Conservation (phyloP, 257 asterid species). For the Solanum bulbocastanum region DNA sequence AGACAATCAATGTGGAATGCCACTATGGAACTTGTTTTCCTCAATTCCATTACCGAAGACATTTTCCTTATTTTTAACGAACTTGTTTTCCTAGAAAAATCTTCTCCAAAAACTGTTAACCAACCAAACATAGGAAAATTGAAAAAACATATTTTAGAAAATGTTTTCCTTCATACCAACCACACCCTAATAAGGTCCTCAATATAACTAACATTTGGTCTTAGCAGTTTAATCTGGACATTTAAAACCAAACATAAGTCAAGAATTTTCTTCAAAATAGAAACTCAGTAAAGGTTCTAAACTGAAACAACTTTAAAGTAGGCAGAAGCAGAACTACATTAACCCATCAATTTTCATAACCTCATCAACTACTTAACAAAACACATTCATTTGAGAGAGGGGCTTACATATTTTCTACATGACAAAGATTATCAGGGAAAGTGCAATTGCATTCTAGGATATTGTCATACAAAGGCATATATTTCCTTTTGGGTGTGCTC, state of each 20-base stretch:
- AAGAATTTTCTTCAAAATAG: background rate
- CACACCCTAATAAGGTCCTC: background rate
- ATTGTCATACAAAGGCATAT: conserved; percentile 18
- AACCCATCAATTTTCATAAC: background rate
- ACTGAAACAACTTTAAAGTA: background rate
- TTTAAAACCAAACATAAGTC: background rate
- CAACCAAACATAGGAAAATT: background rate
- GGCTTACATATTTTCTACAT: conserved; percentile 35
- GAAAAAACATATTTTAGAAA: background rate
- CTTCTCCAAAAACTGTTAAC: background rate
- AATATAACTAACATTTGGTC: background rate
- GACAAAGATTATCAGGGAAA: conserved; percentile 17
- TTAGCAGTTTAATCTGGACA: background rate
- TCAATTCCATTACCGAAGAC: background rate
- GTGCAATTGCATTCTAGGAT: conserved; percentile 36
- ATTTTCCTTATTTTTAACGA: too few species aligned
- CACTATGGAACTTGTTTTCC: background rate
- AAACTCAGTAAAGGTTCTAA: background rate
- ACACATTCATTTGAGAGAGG: background rate
- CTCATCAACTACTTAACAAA: background rate
- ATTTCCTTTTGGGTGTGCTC: conserved; percentile 12
- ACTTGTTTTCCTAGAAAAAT: background rate
- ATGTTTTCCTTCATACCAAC: background rate
- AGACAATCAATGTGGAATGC: background rate
- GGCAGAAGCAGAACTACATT: background rate